Evolutionary conservation across 441 rosid species (phyloP), one percentile per base, ranked within the genome.

Genomic region (Gossypium davidsonii): DNA sequence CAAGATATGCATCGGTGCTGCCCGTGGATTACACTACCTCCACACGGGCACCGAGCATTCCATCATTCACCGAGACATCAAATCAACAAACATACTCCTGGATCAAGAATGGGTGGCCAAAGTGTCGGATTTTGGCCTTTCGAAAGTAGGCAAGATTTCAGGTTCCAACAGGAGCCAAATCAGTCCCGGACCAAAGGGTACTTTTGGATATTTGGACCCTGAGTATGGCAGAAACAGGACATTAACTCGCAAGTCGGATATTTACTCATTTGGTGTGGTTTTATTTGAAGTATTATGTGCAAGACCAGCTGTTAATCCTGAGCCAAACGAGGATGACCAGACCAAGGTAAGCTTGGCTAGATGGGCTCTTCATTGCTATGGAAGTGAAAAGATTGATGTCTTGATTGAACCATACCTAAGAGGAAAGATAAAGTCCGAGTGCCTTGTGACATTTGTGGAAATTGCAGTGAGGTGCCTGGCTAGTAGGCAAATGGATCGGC

Each of bases 1-100:
- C 42, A 88, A 89, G 71, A 83, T 90, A 39, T 86, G 84, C 44
- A 85, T 86, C 23, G 93, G 91, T 67, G 84, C 91, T 37, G 73
- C 78, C 0, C 68, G 68, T 10, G 68, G 68, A 63, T 37, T 63
- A 11, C 68, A 63, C 51, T 63, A 63, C 15, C 68, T 39, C n/a
- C 68, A 63, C 8, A 63, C 68, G 0, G 52, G 68, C 2, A 63
- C 51, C 4, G 68, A 63, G 28, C 25, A 63, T 42, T 63, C 68
- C 48, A 63, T 63, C 52, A 63, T 63, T 39, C 68, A 63, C 28
- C 68, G 68, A 3, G 51, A 63, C 68, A 63, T 63, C 51, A 63
- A 63, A 18, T 37, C 68, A 10, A 34, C 68, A 9, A 63, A 63
- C 68, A 63, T 39, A 39, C 52, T 63, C 48, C 51, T 63, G 26